Conservation (phyloP, 441 rosid genomes). For the Populus hybrid region DNA sequence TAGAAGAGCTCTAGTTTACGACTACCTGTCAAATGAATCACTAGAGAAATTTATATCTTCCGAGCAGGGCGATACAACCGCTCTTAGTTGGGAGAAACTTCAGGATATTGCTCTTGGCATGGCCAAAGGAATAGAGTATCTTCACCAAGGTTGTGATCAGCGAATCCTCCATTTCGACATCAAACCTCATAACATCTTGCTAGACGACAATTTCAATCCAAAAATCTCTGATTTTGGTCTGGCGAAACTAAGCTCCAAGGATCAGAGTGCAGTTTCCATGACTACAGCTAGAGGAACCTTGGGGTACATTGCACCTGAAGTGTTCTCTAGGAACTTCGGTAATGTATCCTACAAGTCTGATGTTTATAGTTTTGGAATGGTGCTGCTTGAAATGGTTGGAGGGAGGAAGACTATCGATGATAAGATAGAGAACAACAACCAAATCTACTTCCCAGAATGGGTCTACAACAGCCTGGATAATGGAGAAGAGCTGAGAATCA, state of each 20-base stretch:
- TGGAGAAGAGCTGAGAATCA: slow-evolving; percentile 27
- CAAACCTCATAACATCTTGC: slow-evolving; percentile 29
- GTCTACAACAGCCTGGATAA: slow-evolving; percentile 21
- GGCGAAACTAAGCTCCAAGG: slow-evolving; percentile 32
- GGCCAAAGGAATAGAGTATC: slow-evolving; percentile 31
- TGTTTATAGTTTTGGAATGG: slow-evolving; percentile 27
- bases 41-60: slow-evolving; percentile 25
- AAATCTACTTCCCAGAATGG: slow-evolving; percentile 26
- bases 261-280: slow-evolving; percentile 32
- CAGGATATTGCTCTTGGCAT: slow-evolving; percentile 24
- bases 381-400: slow-evolving; percentile 26
- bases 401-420: slow-evolving; percentile 20
- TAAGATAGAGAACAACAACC: neutral
- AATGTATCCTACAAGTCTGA: slow-evolving; percentile 25
- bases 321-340: slow-evolving; percentile 28
- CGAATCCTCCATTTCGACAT: slow-evolving; percentile 33
- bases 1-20: slow-evolving; percentile 28
- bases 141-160: slow-evolving; percentile 33
- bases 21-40: slow-evolving; percentile 20
- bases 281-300: slow-evolving; percentile 31
- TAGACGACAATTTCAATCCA: slow-evolving; percentile 23
- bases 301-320: slow-evolving; percentile 34
- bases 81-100: slow-evolving; percentile 26
- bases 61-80: neutral
- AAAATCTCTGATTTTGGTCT: slow-evolving; percentile 30